Percentiles rank a stretch among this genome's conserved stretches.
These are phyloP conservation scores for Cyberlindnera saturnus DNA, from an alignment of 805 yeast genomes.

Conservation along the genomic window DNA sequence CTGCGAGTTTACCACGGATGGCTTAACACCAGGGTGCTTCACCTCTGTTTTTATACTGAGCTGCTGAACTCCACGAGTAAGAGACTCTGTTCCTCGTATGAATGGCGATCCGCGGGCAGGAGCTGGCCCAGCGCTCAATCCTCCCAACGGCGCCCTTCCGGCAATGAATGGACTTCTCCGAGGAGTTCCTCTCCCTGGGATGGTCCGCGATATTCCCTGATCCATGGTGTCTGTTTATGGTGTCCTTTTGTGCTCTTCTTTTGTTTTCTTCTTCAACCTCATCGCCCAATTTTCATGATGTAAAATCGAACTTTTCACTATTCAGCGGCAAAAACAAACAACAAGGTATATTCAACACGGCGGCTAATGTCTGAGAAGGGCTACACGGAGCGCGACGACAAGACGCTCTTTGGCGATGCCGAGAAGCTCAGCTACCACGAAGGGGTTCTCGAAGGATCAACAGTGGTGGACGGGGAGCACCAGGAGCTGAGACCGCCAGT, in stretches of 20 bases:
- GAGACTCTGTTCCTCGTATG: neutral
- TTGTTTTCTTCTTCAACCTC: neutral
- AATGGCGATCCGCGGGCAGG: neutral
- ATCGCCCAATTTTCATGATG: neutral
- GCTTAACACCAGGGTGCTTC: conserved; percentile 53
- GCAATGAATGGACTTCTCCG: conserved; percentile 2
- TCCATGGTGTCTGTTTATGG: neutral
- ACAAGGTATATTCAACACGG: neutral
- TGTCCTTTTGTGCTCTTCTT: neutral
- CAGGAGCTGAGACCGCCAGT: conserved; percentile 2
- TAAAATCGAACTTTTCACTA: neutral
- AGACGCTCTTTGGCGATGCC: conserved; percentile 17
- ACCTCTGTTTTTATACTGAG: conserved; percentile 4
- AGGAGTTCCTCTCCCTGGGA: conserved; percentile 5
- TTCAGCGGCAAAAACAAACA: neutral
- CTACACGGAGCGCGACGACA: neutral
- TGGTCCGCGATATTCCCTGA: neutral
- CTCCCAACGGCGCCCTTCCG: conserved; percentile 1
- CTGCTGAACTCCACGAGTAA: conserved; percentile 3
- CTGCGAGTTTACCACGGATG: conserved; percentile 68
- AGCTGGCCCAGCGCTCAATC: neutral
- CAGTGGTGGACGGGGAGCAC: conserved; percentile 20
- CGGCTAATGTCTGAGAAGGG: neutral
- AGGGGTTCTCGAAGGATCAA: conserved; percentile 21
- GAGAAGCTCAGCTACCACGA: conserved; percentile 21